Percentiles rank a stretch among this genome's conserved stretches.
phyloP scores from a whole-genome alignment of 257 asterid genomes.

The Anisodus tanguticus region DNA sequence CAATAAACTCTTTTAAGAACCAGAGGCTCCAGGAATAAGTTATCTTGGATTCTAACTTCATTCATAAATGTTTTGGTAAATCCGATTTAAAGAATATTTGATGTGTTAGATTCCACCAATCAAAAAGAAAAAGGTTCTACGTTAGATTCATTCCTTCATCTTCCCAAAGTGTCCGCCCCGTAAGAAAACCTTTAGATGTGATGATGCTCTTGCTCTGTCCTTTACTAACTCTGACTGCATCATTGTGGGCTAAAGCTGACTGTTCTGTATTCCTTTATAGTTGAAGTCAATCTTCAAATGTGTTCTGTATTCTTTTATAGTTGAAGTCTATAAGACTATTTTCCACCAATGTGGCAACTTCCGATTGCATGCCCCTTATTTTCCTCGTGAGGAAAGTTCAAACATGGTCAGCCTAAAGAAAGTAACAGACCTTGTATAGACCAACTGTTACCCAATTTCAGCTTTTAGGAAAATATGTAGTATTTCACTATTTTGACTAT shows the following conservation, averaged over 20 bases:
- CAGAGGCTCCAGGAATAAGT: background rate
- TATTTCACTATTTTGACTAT: background rate
- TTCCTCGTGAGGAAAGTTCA: background rate
- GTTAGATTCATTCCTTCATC: background rate
- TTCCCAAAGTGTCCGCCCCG: background rate
- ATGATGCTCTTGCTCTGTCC: constrained; percentile 7
- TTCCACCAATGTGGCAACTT: background rate
- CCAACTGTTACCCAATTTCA: background rate
- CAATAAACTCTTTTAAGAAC: background rate
- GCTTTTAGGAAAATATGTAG: background rate
- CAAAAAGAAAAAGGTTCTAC: background rate
- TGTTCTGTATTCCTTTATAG: background rate
- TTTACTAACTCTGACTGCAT: background rate
- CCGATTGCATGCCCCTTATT: background rate
- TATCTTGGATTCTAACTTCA: background rate
- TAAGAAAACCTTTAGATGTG: background rate
- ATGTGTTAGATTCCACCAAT: background rate
- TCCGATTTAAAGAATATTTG: background rate
- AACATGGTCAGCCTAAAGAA: background rate
- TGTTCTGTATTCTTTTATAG: background rate
- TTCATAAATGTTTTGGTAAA: background rate
- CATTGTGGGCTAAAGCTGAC: background rate
- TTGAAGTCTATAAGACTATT: background rate
- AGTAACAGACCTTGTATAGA: background rate
- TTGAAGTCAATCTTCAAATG: background rate